A percentile compares a stretch with the other conserved stretches of the same genome.
phyloP scores from a whole-genome alignment of 2,329 filamentous ascomycete genomes.

The Teratosphaeria nubilosa region DNA sequence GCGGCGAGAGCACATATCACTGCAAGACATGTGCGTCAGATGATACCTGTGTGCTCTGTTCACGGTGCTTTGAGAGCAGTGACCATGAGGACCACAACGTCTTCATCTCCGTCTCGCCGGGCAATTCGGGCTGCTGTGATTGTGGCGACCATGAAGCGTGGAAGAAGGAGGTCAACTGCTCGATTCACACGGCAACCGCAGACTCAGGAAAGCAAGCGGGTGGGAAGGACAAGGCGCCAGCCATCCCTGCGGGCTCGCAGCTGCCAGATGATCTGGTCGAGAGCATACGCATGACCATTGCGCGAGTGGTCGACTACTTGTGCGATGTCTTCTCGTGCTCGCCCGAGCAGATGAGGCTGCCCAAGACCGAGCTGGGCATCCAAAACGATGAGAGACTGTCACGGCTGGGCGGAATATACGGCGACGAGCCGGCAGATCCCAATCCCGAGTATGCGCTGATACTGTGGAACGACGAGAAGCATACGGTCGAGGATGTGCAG shows the following conservation, averaged over 20 bases:
- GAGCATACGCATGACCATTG: constrained; percentile 76
- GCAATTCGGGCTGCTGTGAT: constrained; percentile 93
- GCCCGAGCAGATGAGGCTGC: constrained; percentile 80
- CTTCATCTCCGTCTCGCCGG: constrained; percentile 74
- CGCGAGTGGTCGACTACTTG: constrained; percentile 80
- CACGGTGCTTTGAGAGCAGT: constrained; percentile 86
- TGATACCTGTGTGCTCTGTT: constrained; percentile 91
- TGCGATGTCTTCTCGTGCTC: constrained; percentile 98
- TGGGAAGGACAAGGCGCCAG: constrained; percentile 44
- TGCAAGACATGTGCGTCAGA: constrained; percentile 92
- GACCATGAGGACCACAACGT: constrained; percentile 92
- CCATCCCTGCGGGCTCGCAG: constrained; percentile 12
- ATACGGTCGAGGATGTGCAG: constrained; percentile 83
- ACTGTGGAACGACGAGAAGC: constrained; percentile 98
- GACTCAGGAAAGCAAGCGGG: constrained; percentile 25
- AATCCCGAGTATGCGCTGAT: constrained; percentile 67
- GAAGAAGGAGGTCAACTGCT: constrained; percentile 78
- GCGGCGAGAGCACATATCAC: constrained; percentile 84
- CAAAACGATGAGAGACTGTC: constrained; percentile 71
- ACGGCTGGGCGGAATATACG: constrained; percentile 62
- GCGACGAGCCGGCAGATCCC: constrained; percentile 45
- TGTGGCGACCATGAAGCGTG: constrained; percentile 95
- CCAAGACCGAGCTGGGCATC: constrained; percentile 75
- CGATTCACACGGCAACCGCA: constrained; percentile 62
- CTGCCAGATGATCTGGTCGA: constrained; percentile 67